phyloP scores from a whole-genome alignment of 768 basidiomycete species.

The Russula abietina region DNA sequence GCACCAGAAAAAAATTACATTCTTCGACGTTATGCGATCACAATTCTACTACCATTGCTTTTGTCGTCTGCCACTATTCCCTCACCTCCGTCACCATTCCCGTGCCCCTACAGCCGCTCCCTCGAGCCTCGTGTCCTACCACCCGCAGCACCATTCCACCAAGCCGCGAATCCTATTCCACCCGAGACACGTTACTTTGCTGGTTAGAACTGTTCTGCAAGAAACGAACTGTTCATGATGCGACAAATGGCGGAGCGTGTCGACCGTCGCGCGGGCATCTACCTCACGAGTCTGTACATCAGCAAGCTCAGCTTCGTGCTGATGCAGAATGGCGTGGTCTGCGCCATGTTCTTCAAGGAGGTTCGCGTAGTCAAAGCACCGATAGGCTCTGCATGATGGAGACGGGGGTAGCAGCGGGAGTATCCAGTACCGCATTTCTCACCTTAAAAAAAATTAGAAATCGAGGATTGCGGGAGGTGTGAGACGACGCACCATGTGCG shows the following conservation, averaged over 20 bases:
- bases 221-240: too few species aligned
- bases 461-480: neutral
- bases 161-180: too few species aligned
- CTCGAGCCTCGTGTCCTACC: too few species aligned
- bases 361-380: slow-evolving; percentile 56
- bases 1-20: too few species aligned
- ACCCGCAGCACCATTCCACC: too few species aligned
- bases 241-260: slow-evolving; percentile 33
- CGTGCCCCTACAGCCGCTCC: too few species aligned
- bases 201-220: too few species aligned
- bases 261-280: slow-evolving; percentile 34
- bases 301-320: slow-evolving; percentile 47
- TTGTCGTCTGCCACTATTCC: too few species aligned
- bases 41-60: too few species aligned
- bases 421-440: slow-evolving; percentile 28
- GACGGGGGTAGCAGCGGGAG: slow-evolving; percentile 44
- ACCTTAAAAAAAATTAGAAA: neutral
- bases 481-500: slow-evolving; percentile 47
- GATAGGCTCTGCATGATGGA: slow-evolving; percentile 55
- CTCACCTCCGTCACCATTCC: too few species aligned
- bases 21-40: too few species aligned
- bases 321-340: slow-evolving; percentile 45
- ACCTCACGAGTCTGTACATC: slow-evolving; percentile 20
- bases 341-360: slow-evolving; percentile 65
- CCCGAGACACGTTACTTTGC: too few species aligned